phyloP scores from a whole-genome alignment of 768 basidiomycete species.

The Pleurotus pulmonarius region DNA sequence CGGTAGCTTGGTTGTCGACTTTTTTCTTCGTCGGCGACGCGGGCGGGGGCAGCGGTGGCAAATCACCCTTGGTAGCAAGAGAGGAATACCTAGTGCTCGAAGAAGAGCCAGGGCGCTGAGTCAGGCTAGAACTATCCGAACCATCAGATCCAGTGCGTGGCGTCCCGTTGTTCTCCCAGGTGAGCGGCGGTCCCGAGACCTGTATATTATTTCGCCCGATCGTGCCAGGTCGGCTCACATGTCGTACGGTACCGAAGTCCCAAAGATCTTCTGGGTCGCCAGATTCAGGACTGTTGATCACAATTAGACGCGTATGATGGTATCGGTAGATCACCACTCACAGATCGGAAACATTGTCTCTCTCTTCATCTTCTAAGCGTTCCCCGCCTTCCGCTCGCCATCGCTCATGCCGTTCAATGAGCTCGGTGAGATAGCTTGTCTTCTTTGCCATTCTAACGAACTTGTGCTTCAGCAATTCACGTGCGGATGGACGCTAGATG shows the following conservation, averaged over 20 bases:
- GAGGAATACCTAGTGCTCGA: constrained; percentile 37
- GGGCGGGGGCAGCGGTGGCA: constrained; percentile 54
- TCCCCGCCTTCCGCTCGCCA: constrained; percentile 92
- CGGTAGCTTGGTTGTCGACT: constrained; percentile 62
- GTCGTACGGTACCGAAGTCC: constrained; percentile 97
- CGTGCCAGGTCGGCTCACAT: constrained; percentile 56
- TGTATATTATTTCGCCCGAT: constrained; percentile 66
- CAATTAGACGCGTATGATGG: constrained; percentile 6
- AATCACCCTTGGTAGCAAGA: constrained; percentile 50
- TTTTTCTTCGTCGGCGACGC: constrained; percentile 33
- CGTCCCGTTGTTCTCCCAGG: constrained; percentile 75
- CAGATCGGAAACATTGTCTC: constrained; percentile 58
- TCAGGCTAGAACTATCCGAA: constrained; percentile 16
- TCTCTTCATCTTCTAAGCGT: constrained; percentile 66
- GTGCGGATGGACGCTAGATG: constrained; percentile 84
- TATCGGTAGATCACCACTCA: constrained; percentile 30
- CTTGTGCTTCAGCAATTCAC: constrained; percentile 93
- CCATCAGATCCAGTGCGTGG: constrained; percentile 35
- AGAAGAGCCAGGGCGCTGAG: constrained; percentile 16
- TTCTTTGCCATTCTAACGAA: constrained; percentile 95
- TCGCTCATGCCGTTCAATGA: constrained; percentile 91
- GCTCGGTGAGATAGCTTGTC: constrained; percentile 88
- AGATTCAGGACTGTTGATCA: constrained; percentile 38
- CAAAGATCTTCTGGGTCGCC: constrained; percentile 82
- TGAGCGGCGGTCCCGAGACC: constrained; percentile 63